Conservation (phyloP, 192 early-diverging fungal species). For the Podila epigama region DNA sequence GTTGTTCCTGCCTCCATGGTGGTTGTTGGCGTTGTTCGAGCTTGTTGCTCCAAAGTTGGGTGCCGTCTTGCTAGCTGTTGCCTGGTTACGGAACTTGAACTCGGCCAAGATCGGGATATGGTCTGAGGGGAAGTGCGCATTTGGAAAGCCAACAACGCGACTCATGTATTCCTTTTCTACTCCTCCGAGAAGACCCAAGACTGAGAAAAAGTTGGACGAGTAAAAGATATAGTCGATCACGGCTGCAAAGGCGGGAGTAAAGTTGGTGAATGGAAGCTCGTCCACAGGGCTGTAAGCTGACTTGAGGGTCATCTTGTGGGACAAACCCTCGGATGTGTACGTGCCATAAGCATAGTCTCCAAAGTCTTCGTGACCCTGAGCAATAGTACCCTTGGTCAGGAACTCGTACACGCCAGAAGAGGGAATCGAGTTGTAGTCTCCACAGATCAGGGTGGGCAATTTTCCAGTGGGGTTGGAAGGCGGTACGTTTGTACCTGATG, state of each 20-base stretch:
- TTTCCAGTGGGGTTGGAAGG: conserved; percentile 51
- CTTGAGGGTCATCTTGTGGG: conserved; percentile 84
- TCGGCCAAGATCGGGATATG: conserved; percentile 79
- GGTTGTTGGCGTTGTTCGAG: conserved; percentile 4
- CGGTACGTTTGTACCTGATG: conserved; percentile 14
- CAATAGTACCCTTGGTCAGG: conserved; percentile 76
- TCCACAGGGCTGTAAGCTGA: conserved; percentile 77
- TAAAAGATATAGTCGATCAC: conserved; percentile 98
- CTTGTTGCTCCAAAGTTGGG: conserved; percentile 40
- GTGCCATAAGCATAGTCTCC: conserved; percentile 80
- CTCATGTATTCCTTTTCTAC: conserved; percentile 84
- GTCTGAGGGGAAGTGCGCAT: conserved; percentile 86
- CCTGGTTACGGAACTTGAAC: conserved; percentile 66
- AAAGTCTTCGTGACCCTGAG: conserved; percentile 89
- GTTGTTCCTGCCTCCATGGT: neutral
- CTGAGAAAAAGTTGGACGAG: conserved; percentile 72
- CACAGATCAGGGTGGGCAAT: conserved; percentile 79
- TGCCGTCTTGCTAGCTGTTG: conserved; percentile 30
- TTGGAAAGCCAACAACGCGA: conserved; percentile 91
- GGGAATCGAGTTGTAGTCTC: conserved; percentile 94
- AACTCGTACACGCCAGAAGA: conserved; percentile 94
- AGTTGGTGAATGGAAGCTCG: conserved; percentile 93
- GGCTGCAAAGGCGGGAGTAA: conserved; percentile 83
- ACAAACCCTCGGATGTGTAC: conserved; percentile 84
- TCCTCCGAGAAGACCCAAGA: conserved; percentile 81